Evolutionary conservation across 768 basidiomycete species (phyloP), one percentile per base, ranked within the genome.

Genomic region (Austroboletus festivus): DNA sequence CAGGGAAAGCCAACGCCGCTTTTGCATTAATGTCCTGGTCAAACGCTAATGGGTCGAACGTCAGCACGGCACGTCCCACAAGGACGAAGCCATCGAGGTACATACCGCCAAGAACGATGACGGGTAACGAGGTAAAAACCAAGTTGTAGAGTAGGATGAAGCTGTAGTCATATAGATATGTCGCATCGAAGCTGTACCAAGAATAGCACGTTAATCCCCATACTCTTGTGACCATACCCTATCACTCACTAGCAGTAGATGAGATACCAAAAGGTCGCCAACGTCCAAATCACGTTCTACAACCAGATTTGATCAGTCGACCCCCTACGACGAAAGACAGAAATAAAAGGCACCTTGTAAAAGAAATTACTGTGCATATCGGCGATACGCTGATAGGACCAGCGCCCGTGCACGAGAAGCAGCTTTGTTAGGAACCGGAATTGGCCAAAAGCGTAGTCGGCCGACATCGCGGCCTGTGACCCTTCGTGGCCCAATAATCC

Each of bases 361-460:
- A 98, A 98, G 74, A 97, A 98, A 69, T 93, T 96, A 59, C 85
- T 85, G 56, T 94, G 90, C 93, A 97, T 95, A 61, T 95, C 93
- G 15, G 94, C 93, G 37, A 97, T 76, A 37, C 95, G 89, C 59
- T 91, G 88, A 69, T 99, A 98, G 23, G 90, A 94, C 95, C 95
- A 96, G 21, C 92, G 83, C 5, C 95, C 95, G 63, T 99, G 95
- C 9, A 96, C 92, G 50, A 97, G 77, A 1, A 97, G 75, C 38
- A 97, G 71, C 65, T 92, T 91, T 3, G 92, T 93, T 51, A 98
- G 66, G 75, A 86, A 97, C 46, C 94, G 76, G 75, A 99, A 99
- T 64, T 97, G 95, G 2, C 92, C 95, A 71, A 98, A 94, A 1
- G 95, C 95, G 59, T 96, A 97, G 65, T 98, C 95, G 6, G 95